Conservation (phyloP, 345 rosid species). For the Pistacia vera region DNA sequence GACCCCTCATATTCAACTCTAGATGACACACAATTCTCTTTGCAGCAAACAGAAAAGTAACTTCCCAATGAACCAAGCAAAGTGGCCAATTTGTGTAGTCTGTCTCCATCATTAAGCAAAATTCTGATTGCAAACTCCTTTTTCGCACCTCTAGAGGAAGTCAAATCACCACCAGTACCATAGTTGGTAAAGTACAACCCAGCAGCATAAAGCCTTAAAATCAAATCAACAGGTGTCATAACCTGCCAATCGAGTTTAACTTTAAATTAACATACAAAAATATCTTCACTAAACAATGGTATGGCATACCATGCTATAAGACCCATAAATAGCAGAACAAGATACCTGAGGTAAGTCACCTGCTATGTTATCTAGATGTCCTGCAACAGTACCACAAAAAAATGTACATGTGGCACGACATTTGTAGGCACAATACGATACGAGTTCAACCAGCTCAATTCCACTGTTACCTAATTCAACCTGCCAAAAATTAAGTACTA, state of each 20-base stretch:
- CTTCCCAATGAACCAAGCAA: conserved; percentile 43
- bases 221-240: conserved; percentile 44
- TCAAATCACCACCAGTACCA: conserved; percentile 31
- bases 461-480: conserved; percentile 40
- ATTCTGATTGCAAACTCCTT: conserved; percentile 38
- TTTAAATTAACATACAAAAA: conserved; percentile 25
- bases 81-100: conserved; percentile 43
- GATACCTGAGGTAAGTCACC: conserved; percentile 55
- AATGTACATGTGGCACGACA: conserved; percentile 47
- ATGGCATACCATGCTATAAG: not conserved
- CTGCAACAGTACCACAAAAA: conserved; percentile 53
- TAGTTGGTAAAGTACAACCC: conserved; percentile 49
- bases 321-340: conserved; percentile 24
- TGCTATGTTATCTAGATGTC: conserved; percentile 45
- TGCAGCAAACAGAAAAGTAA: conserved; percentile 44
- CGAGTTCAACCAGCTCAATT: conserved; percentile 59
- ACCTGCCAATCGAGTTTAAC: conserved; percentile 51
- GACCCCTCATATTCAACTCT: conserved; percentile 22
- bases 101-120: conserved; percentile 48
- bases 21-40: conserved; percentile 27
- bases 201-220: conserved; percentile 69
- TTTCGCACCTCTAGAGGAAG: conserved; percentile 32
- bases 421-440: conserved; percentile 71
- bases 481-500: conserved; percentile 40
- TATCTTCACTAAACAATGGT: conserved; percentile 21